Conservation (phyloP, 1,284 basidiomycete genomes). For the Trametes sp. region DNA sequence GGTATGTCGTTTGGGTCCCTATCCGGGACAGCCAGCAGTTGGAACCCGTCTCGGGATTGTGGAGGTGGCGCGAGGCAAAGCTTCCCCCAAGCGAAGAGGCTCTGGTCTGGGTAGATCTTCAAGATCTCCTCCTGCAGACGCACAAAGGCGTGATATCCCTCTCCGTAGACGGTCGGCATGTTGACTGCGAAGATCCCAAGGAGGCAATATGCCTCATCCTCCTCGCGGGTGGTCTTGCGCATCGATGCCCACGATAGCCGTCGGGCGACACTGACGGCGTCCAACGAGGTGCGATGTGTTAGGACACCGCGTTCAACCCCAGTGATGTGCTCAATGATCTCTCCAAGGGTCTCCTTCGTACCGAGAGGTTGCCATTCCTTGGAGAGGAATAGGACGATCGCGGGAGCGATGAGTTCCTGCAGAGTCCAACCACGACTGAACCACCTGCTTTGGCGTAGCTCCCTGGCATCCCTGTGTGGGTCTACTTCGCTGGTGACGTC, state of each 20-base stretch:
- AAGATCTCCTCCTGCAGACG: constrained; percentile 12
- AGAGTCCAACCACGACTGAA: constrained; percentile 6
- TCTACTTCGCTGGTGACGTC: background rate
- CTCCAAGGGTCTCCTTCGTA: constrained; percentile 7
- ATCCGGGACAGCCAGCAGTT: too few species aligned
- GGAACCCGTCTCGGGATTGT: too few species aligned
- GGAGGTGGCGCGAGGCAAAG: too few species aligned
- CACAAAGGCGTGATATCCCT: background rate
- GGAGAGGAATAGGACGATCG: constrained; percentile 7
- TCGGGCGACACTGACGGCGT: constrained; percentile 2
- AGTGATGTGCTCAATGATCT: background rate
- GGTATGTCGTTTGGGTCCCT: too few species aligned
- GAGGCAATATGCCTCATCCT: constrained; percentile 5
- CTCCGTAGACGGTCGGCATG: background rate
- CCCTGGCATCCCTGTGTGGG: too few species aligned
- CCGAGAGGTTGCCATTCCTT: constrained; percentile 9
- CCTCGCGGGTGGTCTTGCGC: background rate
- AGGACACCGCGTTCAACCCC: background rate
- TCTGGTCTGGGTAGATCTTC: background rate
- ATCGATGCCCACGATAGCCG: constrained; percentile 11
- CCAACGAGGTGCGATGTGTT: background rate
- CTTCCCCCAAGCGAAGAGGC: constrained; percentile 1
- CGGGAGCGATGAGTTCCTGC: constrained; percentile 14
- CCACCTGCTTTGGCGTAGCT: too few species aligned
- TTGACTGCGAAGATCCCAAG: constrained; percentile 12